phyloP scores from a whole-genome alignment of 2,329 filamentous ascomycete species.

The Teratosphaeriaceae sp. region DNA sequence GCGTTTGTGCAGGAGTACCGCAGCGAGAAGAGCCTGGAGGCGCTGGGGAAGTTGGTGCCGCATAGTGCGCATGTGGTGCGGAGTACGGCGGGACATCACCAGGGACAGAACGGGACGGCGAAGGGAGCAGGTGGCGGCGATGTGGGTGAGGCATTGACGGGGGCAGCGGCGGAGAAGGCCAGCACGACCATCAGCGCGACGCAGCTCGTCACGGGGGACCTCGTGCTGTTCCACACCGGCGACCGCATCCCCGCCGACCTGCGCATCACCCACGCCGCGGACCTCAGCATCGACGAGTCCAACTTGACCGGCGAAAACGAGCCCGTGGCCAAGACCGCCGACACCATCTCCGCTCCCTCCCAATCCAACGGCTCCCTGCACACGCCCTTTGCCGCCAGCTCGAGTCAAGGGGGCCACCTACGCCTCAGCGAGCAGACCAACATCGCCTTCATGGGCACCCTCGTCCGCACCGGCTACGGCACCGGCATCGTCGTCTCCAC shows the following conservation, averaged over 20 bases:
- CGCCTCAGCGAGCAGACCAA: conserved; percentile 72
- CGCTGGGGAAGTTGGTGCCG: conserved; percentile 85
- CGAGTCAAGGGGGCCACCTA: conserved; percentile 50
- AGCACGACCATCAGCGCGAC: conserved; percentile 81
- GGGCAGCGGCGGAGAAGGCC: conserved; percentile 47
- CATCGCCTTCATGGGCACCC: conserved; percentile 95
- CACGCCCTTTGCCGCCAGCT: conserved; percentile 7
- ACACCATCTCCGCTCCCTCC: conserved; percentile 43
- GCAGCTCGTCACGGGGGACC: conserved; percentile 83
- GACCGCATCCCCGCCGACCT: conserved; percentile 96
- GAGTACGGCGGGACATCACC: conserved; percentile 12
- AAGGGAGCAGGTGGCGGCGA: conserved; percentile 40
- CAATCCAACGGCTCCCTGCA: conserved; percentile 17
- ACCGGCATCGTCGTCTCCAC: conserved; percentile 97
- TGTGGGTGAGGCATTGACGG: too few species aligned
- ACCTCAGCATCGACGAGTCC: conserved; percentile 91
- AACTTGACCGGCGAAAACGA: conserved; percentile 97
- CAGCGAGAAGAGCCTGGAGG: conserved; percentile 95
- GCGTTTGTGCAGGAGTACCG: conserved; percentile 97
- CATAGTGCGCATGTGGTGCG: conserved; percentile 95
- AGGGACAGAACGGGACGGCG: conserved; percentile 36
- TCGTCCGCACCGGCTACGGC: conserved; percentile 90
- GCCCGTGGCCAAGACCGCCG: conserved; percentile 71
- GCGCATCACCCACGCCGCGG: conserved; percentile 81
- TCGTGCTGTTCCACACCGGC: conserved; percentile 90